A percentile compares a stretch with the other conserved stretches of the same genome.
Conservation (phyloP, 139 green algal species). For the Desmodesmus armatus region DNA sequence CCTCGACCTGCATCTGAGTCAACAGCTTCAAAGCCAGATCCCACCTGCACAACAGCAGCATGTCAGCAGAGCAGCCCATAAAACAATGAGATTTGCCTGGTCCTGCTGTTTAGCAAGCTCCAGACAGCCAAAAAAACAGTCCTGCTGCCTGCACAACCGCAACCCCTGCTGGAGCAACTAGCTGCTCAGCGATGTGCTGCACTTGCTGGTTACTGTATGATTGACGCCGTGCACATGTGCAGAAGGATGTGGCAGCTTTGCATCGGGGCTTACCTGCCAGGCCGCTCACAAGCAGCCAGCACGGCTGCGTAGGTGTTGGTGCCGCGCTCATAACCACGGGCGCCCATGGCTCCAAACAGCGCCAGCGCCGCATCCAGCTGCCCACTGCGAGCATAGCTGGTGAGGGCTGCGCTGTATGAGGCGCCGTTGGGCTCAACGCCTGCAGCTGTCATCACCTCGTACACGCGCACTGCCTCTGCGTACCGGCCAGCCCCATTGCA, state of each 20-base stretch:
- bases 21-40: conserved; percentile 80
- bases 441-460: conserved; percentile 61
- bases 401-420: conserved; percentile 82
- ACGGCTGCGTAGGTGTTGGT: conserved; percentile 45
- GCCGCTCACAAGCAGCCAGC: conserved; percentile 70
- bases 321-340: conserved; percentile 36
- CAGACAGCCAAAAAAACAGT: neutral
- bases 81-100: too few relatives aligned
- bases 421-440: conserved; percentile 69
- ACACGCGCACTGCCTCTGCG: conserved; percentile 57
- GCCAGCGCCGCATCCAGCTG: conserved; percentile 74
- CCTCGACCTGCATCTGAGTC: conserved; percentile 77
- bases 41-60: conserved; percentile 64
- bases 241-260: neutral
- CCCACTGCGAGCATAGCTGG: conserved; percentile 57
- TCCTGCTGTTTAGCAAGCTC: too few relatives aligned
- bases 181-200: too few relatives aligned
- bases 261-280: conserved; percentile 64
- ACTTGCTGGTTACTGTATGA: too few relatives aligned
- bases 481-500: conserved; percentile 75
- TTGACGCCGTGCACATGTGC: neutral
- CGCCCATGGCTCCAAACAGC: conserved; percentile 78
- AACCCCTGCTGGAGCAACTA: neutral
- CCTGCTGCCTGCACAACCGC: neutral
- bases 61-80: neutral